Percentiles rank a stretch among this genome's conserved stretches.
Evolutionary conservation across 257 asterid species (phyloP).

Genomic region (Nicotiana tabacum): DNA sequence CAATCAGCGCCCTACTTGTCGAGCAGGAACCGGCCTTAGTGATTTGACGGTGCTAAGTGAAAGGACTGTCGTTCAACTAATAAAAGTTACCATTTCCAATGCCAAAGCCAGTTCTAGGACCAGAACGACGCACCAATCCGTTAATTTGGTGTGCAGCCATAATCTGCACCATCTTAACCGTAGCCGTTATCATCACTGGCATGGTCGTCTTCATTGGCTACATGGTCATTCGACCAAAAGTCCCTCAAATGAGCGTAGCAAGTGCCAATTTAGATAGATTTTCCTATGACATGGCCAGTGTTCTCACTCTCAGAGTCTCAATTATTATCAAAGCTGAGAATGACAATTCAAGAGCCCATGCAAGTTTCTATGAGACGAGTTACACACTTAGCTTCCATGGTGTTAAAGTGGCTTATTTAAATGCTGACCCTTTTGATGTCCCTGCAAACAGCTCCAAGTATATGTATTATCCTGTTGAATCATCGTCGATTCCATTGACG

Average conservation of each 20-base stretch:
- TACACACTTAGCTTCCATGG: conserved; percentile 45
- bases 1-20: neutral
- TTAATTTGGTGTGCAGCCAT: conserved; percentile 63
- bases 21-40: neutral
- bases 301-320: conserved; percentile 44
- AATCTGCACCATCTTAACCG: conserved; percentile 54
- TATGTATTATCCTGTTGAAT: conserved; percentile 38
- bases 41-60: neutral
- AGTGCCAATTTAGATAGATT: conserved; percentile 57
- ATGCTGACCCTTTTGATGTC: conserved; percentile 36
- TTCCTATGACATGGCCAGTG: conserved; percentile 46
- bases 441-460: conserved; percentile 35
- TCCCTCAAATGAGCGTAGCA: conserved; percentile 45
- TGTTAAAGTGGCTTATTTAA: conserved; percentile 37
- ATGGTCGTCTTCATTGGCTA: conserved; percentile 56
- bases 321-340: conserved; percentile 48
- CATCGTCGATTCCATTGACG: conserved; percentile 52
- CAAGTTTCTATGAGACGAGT: conserved; percentile 38
- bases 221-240: conserved; percentile 50
- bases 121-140: conserved; percentile 51
- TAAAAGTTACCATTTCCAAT: conserved; percentile 27
- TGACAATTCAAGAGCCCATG: conserved; percentile 48
- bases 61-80: neutral
- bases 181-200: conserved; percentile 62
- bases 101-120: conserved; percentile 41